Base-by-base conservation (phyloP, 305 asterid genomes). In the Solanum hybrid region DNA sequence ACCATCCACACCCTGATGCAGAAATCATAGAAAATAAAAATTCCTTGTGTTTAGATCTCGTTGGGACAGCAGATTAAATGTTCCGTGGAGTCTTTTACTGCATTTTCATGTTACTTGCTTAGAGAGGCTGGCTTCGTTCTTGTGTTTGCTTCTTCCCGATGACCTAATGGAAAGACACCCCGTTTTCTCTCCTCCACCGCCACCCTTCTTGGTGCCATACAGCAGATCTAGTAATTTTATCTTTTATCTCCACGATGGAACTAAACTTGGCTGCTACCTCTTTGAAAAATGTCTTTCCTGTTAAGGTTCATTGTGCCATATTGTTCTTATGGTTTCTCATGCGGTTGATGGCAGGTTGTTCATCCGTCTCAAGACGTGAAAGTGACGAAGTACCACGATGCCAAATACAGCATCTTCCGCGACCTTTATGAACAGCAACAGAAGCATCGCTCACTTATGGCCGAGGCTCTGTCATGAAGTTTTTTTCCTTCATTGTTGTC, bases 381-480 rank as follows among this genome's bases (percentile, higher is more conserved):
- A 91, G 93, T 97, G 89, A 94, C 88, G 93, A 96, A 93, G 92
- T 97, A 94, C 92, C 99, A 97, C 79, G 96, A 95, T 88, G 97
- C 99, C n/a, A 97, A 97, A 90, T 97, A 95, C 86, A 93, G 92
- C 17, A 94, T 97, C 75, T 96, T 96, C 91, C 94, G 95, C 0
- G 92, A 94, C 93, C 99, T 97, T 80, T 96, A 97, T 78, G 93
- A 93, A 93, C 98, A 95, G 91, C 99, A 96, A 91, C 80, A 95
- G 87, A 90, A 94, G 64, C 95, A 95, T 90, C 99, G 98, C 87
- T 90, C 96, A 71, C 92, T 92, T 87, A 95, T 97, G 95, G 92
- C 93, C 88, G 94, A 94, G 82, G 99, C 98, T 89, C 92, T 97
- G 90, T 89, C 95, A 22, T 95, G 94, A 91, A 87, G 60, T n/a